These are phyloP conservation scores for Globisporangium solare DNA, from an alignment of 352 stramenopile species.

Conservation along the genomic window DNA sequence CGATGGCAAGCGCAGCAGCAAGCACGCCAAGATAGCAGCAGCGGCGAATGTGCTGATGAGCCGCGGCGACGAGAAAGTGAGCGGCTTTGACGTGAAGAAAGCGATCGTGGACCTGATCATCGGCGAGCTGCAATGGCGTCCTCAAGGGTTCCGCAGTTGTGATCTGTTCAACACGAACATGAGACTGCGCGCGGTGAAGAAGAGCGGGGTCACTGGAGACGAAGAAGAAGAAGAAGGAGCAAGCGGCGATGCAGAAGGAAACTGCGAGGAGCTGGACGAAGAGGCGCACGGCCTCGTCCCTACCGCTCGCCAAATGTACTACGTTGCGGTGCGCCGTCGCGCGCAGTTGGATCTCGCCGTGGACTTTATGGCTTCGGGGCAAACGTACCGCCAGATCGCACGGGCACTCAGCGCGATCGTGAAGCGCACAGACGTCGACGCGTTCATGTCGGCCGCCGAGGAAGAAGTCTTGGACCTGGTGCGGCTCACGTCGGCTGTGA, in stretches of 20 bases:
- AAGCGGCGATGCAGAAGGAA: not conserved
- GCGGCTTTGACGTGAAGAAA: constrained; percentile 13
- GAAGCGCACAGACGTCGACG: constrained; percentile 14
- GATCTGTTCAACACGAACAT: constrained; percentile 1
- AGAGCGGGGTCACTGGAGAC: not conserved
- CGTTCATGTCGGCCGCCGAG: constrained; percentile 10
- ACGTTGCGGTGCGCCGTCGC: constrained; percentile 13
- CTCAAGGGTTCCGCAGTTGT: constrained; percentile 1
- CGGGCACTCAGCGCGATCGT: constrained; percentile 17
- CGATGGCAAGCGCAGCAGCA: not conserved
- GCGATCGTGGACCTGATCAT: constrained; percentile 10
- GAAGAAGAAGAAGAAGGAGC: not conserved
- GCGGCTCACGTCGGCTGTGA: constrained; percentile 37
- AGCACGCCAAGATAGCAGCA: not conserved
- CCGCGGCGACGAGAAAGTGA: not conserved
- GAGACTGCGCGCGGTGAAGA: not conserved
- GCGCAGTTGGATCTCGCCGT: constrained; percentile 21
- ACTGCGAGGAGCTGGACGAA: not conserved
- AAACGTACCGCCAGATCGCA: constrained; percentile 15
- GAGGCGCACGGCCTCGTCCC: not conserved
- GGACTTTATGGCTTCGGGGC: constrained; percentile 19
- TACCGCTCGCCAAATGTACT: constrained; percentile 10
- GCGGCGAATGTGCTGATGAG: not conserved
- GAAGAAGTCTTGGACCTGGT: constrained; percentile 23
- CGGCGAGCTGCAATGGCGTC: constrained; percentile 7